Conservation (phyloP, 129 eudicot genomes). For the Escallonia herrerae region DNA sequence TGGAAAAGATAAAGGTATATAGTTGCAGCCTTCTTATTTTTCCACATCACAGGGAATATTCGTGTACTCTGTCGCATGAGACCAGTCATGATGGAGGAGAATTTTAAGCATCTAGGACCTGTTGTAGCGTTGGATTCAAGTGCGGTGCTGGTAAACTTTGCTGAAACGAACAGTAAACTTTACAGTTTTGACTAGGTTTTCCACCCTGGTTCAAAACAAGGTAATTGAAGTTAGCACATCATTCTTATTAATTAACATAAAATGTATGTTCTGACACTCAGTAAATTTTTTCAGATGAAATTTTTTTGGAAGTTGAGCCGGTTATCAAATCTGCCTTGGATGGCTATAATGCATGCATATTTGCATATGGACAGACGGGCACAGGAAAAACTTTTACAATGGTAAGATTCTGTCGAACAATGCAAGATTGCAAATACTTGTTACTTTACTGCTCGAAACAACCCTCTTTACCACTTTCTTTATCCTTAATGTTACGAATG, state of each 20-base stretch:
- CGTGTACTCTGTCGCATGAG: slow-evolving; percentile 12
- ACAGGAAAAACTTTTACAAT: background rate
- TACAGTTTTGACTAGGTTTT: slow-evolving; percentile 9
- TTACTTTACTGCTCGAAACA: no score
- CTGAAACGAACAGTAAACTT: slow-evolving; percentile 1
- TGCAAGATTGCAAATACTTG: no score
- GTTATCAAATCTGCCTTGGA: slow-evolving; percentile 6
- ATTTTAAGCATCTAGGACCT: background rate
- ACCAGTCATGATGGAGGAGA: background rate
- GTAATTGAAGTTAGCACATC: background rate
- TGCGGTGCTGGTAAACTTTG: slow-evolving; percentile 1
- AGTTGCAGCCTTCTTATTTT: no score
- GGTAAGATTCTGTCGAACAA: background rate
- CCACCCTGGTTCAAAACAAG: slow-evolving; percentile 10
- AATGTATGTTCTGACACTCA: background rate
- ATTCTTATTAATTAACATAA: background rate
- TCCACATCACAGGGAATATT: slow-evolving; percentile 6
- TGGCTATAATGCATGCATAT: slow-evolving; percentile 2
- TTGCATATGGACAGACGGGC: slow-evolving; percentile 2
- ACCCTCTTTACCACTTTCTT: no score
- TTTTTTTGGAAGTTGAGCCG: slow-evolving; percentile 8
- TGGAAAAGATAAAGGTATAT: no score
- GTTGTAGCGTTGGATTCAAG: slow-evolving; percentile 2
- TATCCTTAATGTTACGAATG: no score
- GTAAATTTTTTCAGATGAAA: background rate